Base-by-base conservation (phyloP, 2,329 filamentous ascomycete genomes). In the Rhinocladiella similis region DNA sequence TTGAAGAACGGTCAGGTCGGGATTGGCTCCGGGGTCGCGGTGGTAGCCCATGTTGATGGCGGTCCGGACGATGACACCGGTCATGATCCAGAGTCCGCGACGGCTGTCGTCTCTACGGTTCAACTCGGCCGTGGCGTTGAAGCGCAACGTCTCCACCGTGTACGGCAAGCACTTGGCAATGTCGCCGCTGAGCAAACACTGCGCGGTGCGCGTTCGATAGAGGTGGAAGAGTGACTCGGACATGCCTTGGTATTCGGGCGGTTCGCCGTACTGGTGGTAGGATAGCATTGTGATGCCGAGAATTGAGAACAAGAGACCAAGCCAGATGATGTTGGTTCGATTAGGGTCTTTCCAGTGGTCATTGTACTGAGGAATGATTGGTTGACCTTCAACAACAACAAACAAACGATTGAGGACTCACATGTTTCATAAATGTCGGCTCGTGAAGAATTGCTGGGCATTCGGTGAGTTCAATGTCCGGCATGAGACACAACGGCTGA, bases 41-140 rank as follows among this genome's bases (percentile, higher is more conserved):
- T 77, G 75, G 53, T 75, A 74, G 2, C 75, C 75, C 72, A 75
- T 73, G 2, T 70, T 69, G 49, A 69, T 57, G 16, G 69, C 66
- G 19, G 47, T 27, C 5, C 53, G 53, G 14, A 45, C 47, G 25
- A 47, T 47, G 18, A 55, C 47, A 13, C 53, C 53, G 20, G 41
- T 55, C 47, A 55, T 43, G 20, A 55, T 13, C 53, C 53, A 55
- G 14, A 47, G 39, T 35, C 47, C 53, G n/a, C 35, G 38, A 20
- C 47, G 45, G 1, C 38, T 41, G 12, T 50, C 53, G 12, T 42
- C 19, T 14, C 39, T 42, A 7, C 39, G 46, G 10, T 47, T 47
- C 18, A 55, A 47, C 41, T 47, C 41, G 41, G 19, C 25, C 4
- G 41, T 46, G 9, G 53, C 53, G 19, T 55, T 50, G 5, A 55